These are phyloP conservation scores for Stereum hirsutum DNA, from an alignment of 1,284 basidiomycete species.

Conservation along the genomic window DNA sequence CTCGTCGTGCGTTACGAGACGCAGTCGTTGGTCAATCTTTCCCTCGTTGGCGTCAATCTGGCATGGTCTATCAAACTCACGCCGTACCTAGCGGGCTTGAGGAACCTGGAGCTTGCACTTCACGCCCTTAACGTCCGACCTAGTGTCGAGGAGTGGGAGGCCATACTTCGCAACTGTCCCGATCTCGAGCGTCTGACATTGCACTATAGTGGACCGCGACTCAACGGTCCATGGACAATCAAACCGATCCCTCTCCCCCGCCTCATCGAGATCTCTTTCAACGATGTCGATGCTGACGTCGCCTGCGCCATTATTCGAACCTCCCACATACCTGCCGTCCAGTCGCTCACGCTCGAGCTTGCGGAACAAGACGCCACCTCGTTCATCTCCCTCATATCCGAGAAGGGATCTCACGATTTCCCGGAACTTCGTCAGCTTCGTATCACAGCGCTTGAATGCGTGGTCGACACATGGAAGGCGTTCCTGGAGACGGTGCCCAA, in stretches of 20 bases:
- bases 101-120: constrained; percentile 46
- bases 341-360: constrained; percentile 36
- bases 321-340: constrained; percentile 33
- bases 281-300: constrained; percentile 46
- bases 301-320: constrained; percentile 32
- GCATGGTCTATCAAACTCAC: constrained; percentile 38
- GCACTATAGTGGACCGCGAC: constrained; percentile 47
- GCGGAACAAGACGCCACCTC: constrained; percentile 41
- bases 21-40: constrained; percentile 40
- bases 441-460: constrained; percentile 38
- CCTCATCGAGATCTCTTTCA: constrained; percentile 36
- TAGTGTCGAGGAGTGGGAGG: constrained; percentile 40
- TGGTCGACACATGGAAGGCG: constrained; percentile 23
- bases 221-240: constrained; percentile 26
- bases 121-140: constrained; percentile 49
- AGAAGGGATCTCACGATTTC: constrained; percentile 15
- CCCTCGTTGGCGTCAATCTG: constrained; percentile 55
- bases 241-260: constrained; percentile 26
- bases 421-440: constrained; percentile 30
- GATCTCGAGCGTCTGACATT: constrained; percentile 36
- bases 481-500: constrained; percentile 26
- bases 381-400: constrained; percentile 23
- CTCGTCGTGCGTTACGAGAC: constrained; percentile 40
- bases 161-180: constrained; percentile 38
- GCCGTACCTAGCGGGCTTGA: constrained; percentile 39